Evolutionary conservation across 371 early-diverging fungal genomes (phyloP).

Genomic region (Nematocida sp.): DNA sequence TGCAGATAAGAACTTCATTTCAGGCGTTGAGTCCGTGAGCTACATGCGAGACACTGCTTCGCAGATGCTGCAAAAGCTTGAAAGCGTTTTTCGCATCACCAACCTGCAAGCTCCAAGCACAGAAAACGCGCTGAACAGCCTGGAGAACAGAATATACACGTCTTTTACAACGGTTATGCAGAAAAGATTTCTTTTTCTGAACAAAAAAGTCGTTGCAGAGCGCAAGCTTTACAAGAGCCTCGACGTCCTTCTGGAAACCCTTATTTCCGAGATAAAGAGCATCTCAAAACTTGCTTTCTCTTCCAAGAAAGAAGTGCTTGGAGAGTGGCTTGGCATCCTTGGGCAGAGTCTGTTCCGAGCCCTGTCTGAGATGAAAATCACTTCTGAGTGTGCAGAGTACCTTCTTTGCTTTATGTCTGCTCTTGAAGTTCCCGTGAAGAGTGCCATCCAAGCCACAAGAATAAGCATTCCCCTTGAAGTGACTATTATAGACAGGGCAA

Average conservation of each 20-base stretch:
- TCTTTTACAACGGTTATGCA: constrained; percentile 11
- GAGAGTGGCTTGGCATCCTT: constrained; percentile 42
- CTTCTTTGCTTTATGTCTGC: constrained; percentile 36
- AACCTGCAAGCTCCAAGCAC: constrained; percentile 5
- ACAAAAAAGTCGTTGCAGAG: neutral
- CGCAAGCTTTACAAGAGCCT: neutral
- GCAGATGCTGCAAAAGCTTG: constrained; percentile 32
- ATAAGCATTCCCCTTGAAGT: neutral
- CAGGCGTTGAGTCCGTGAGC: constrained; percentile 35
- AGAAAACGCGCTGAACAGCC: constrained; percentile 11
- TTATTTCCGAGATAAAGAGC: constrained; percentile 8
- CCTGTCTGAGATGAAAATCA: neutral
- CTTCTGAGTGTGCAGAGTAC: neutral
- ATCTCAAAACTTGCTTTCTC: constrained; percentile 5
- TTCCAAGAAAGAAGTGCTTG: constrained; percentile 7
- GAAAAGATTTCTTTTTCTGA: constrained; percentile 6
- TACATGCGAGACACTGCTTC: constrained; percentile 16
- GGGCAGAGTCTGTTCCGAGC: constrained; percentile 24
- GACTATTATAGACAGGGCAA: constrained; percentile 24
- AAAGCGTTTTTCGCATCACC: constrained; percentile 13
- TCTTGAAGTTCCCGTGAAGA: constrained; percentile 33
- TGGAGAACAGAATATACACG: constrained; percentile 10
- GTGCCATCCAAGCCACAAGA: neutral
- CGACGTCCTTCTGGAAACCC: neutral
- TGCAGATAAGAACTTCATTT: constrained; percentile 26